Base-by-base conservation (phyloP, 345 rosid genomes). In the Acer yangbiense region DNA sequence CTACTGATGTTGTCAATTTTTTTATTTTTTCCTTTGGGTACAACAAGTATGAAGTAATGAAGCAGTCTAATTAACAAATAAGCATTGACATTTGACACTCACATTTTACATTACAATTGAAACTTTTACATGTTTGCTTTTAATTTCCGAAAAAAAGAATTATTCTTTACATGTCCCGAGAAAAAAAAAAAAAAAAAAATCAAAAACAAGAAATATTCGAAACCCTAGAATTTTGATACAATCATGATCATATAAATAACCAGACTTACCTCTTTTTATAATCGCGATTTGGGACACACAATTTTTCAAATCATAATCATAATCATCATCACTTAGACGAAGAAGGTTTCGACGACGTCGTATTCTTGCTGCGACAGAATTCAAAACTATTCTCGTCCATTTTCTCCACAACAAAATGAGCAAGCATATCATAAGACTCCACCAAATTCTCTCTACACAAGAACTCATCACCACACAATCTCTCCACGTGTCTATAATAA, bases 361-460 rank as follows among this genome's bases (percentile, higher is more conserved):
- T 76, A 16, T 44, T 60, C 75, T 84, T 83, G 63, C 82, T 83
- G 63, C 82, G 84, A 65, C 97, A 92, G 85, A 85, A 92, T 41
- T 86, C 84, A 76, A 77, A 84, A 80, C 84, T 88, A 60, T 81
- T 86, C 69, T 88, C 89, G 64, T 89, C 93, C 94, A 90, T 88
- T 71, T 83, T 92, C 81, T 94, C 99, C 69, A 96, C 72, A 78
- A 92, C 86, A 85, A 91, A 96, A 89, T 96, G 99, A 4, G 94
- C 99, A 25, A 96, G 87, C 87, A 82, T 85, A 43, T 86, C 86
- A 52, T 87, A 87, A 55, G 81, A 62, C 65, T 88, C 98, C 82
- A 96, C 92, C 79, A 89, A 76, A 78, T 96, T 96, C 75, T 90
- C 92, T 77, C 86, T 77, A 44, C 99, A 96, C 88, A 96, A 79